Evolutionary conservation across 345 rosid species (phyloP).

Genomic region (rapeseed (Brassica napus)): DNA sequence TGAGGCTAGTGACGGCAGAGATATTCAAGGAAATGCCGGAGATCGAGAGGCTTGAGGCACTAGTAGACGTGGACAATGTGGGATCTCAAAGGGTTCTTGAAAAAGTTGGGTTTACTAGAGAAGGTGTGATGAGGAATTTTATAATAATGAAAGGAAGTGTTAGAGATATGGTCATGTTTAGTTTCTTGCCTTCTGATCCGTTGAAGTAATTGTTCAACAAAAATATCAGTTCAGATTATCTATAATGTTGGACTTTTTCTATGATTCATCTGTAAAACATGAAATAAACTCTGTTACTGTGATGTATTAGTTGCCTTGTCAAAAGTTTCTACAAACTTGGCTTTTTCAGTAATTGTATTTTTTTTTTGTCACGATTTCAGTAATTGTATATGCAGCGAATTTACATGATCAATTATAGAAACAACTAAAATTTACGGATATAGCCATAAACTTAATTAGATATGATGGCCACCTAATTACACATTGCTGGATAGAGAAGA

Average conservation of each 20-base stretch:
- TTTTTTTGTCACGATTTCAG: neutral
- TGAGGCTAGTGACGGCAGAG: constrained; percentile 46
- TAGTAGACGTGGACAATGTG: constrained; percentile 55
- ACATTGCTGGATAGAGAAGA: neutral
- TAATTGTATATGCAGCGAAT: neutral
- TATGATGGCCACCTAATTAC: neutral
- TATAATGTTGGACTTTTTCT: neutral
- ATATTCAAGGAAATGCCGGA: constrained; percentile 55
- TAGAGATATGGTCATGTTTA: constrained; percentile 61
- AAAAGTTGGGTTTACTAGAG: constrained; percentile 66
- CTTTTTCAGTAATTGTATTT: neutral
- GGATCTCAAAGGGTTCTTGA: constrained; percentile 67
- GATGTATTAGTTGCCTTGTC: neutral
- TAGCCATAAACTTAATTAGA: neutral
- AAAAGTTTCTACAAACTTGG: neutral
- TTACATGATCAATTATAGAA: neutral
- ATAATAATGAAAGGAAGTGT: constrained; percentile 46
- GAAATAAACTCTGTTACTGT: neutral
- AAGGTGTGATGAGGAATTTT: constrained; percentile 64
- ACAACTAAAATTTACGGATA: neutral
- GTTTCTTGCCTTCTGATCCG: constrained; percentile 61
- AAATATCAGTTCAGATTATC: neutral
- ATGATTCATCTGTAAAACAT: neutral
- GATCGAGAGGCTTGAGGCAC: constrained; percentile 64
- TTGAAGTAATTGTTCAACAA: neutral